Base-by-base conservation (phyloP, 306 rosid species). In the Quercus rubra region DNA sequence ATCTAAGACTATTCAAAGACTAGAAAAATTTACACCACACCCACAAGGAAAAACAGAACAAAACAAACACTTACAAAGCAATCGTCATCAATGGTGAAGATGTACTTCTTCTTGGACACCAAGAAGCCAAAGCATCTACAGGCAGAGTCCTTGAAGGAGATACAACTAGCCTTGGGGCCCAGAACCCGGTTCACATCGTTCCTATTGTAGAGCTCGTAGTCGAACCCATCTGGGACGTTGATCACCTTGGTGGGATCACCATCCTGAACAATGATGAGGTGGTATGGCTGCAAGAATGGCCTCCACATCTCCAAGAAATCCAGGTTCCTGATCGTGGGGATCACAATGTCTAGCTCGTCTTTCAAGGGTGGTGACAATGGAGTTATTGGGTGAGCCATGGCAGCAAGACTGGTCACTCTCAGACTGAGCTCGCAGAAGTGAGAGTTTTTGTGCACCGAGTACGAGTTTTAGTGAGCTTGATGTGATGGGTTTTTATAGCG, bases 101-200 rank as follows among this genome's bases (percentile, higher is more conserved):
- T 75, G 77, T 88, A 88, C 81, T 88, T 88, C 80, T 85, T 85
- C 84, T 88, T 88, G 46, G 86, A 85, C 17, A 85, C 83, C 76
- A 88, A 71, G 78, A 74, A 85, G 38, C 91, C 91, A 21, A 88
- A 85, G 87, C 91, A 88, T 6, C 89, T 84, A 43, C 86, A 85
- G 10, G 91, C 87, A 55, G 91, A 88, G 51, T 88, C 91, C 78
- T 88, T 83, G 33, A 83, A 88, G 18, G 91, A 85, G 77, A 85
- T 88, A 86, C 87, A 88, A 72, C 80, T 77, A 15, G 86, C 86
- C 86, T 83, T 83, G 6, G 89, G 82, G 18, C 89, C 91, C 33
- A 88, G 78, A 73, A 85, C 77, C 79, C 77, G 79, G 70, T 80
- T 83, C 55, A 85, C 80, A 69, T 79, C 83, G 67, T 87, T 80